These are phyloP conservation scores for Dictyostelium capitatum DNA, from an alignment of 78 protist genomes.

Conservation along the genomic window DNA sequence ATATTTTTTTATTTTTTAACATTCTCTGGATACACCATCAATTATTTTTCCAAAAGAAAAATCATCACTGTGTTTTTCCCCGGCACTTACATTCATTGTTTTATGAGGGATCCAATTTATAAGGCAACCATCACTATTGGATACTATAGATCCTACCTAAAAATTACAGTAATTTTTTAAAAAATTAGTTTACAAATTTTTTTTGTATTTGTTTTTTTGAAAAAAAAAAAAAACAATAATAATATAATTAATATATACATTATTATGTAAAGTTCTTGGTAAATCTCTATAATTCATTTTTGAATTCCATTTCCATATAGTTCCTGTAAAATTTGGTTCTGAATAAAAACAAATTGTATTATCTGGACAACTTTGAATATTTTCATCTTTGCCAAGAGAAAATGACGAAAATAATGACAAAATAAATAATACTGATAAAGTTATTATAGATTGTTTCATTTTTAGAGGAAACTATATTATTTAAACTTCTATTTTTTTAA, in stretches of 20 bases:
- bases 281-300: slow-evolving; percentile 9
- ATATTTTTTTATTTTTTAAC: background rate
- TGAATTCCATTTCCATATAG: background rate
- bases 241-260: background rate
- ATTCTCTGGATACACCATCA: background rate
- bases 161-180: background rate
- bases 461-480: too few relatives aligned
- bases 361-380: background rate
- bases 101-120: background rate
- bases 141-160: background rate
- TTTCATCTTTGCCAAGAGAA: background rate
- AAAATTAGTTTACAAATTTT: background rate
- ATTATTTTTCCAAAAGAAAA: slow-evolving; percentile 12
- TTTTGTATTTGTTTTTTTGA: background rate
- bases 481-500: too few relatives aligned
- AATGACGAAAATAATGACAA: background rate
- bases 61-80: background rate
- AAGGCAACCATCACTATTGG: background rate
- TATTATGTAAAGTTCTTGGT: slow-evolving; percentile 10
- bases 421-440: too few relatives aligned
- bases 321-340: background rate
- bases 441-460: too few relatives aligned
- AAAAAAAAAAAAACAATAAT: background rate
- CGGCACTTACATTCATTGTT: background rate
- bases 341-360: background rate